These are phyloP conservation scores for Monilinia fructicola DNA, from an alignment of 2,329 filamentous ascomycete genomes.

Conservation along the genomic window DNA sequence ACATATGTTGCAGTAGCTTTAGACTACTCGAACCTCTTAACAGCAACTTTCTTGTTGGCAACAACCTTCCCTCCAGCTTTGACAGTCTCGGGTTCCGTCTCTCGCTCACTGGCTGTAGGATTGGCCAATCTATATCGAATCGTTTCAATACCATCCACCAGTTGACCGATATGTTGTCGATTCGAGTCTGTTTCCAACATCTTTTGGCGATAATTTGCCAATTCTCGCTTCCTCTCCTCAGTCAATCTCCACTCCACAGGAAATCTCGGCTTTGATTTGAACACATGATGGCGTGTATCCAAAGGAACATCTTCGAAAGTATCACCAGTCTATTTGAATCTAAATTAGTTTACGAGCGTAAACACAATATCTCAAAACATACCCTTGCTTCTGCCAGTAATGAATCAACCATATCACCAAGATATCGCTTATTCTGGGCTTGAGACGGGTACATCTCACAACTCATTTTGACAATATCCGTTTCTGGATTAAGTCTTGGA, in stretches of 20 bases:
- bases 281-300: conserved; percentile 80
- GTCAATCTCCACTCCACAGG: conserved; percentile 83
- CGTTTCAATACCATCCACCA: conserved; percentile 58
- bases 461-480: conserved; percentile 80
- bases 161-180: conserved; percentile 51
- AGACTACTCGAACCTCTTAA: conserved; percentile 30
- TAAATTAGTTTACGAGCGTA: conserved; percentile 27
- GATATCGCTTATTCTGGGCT: conserved; percentile 95
- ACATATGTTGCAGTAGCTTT: conserved; percentile 25
- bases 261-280: conserved; percentile 67
- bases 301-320: conserved; percentile 87
- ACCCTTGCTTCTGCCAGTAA: conserved; percentile 74
- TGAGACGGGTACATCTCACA: conserved; percentile 85
- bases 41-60: conserved; percentile 33
- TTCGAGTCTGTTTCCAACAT: conserved; percentile 54
- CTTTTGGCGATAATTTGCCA: conserved; percentile 60
- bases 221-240: conserved; percentile 60
- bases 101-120: conserved; percentile 27
- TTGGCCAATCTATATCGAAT: conserved; percentile 46
- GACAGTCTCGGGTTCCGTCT: conserved; percentile 36
- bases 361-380: conserved; percentile 30
- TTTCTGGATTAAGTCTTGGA: conserved; percentile 81
- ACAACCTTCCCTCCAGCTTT: conserved; percentile 27
- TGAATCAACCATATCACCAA: conserved; percentile 73
- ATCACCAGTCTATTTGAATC: conserved; percentile 62